phyloP scores from a whole-genome alignment of 768 basidiomycete species.

The Galerina marginata region DNA sequence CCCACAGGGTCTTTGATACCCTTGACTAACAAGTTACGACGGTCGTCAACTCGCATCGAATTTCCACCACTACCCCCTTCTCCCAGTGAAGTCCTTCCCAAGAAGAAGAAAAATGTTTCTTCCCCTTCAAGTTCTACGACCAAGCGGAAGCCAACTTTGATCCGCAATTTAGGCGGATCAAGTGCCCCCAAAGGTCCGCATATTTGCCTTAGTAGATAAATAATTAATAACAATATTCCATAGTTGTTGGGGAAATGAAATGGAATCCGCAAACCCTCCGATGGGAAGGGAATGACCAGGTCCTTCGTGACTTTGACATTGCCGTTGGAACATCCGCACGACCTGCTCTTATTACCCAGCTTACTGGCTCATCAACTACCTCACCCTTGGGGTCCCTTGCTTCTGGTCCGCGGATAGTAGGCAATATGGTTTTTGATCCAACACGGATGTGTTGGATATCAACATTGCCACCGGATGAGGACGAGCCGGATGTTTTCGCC shows the following conservation, averaged over 20 bases:
- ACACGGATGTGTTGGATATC: slow-evolving; percentile 95
- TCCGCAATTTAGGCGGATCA: slow-evolving; percentile 78
- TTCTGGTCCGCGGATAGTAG: slow-evolving; percentile 86
- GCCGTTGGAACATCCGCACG: slow-evolving; percentile 83
- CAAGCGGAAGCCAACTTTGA: slow-evolving; percentile 84
- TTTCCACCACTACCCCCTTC: slow-evolving; percentile 45
- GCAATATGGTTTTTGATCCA: slow-evolving; percentile 98
- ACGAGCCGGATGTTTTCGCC: slow-evolving; percentile 95
- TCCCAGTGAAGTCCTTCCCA: slow-evolving; percentile 39
- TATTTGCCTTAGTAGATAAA: background rate
- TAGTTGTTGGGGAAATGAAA: slow-evolving; percentile 95
- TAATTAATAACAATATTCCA: background rate
- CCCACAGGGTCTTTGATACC: slow-evolving; percentile 38
- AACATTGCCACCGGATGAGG: slow-evolving; percentile 82
- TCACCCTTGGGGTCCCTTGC: slow-evolving; percentile 78
- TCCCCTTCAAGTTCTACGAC: slow-evolving; percentile 47
- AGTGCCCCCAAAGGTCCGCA: slow-evolving; percentile 71
- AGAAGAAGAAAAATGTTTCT: slow-evolving; percentile 59
- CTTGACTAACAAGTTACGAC: slow-evolving; percentile 60
- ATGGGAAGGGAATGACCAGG: slow-evolving; percentile 98
- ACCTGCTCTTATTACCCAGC: slow-evolving; percentile 94
- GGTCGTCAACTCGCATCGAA: slow-evolving; percentile 60
- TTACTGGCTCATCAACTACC: slow-evolving; percentile 85
- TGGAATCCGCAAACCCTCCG: slow-evolving; percentile 91
- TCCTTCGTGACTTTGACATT: slow-evolving; percentile 89